Conservation (phyloP, 202 grass and related monocot species). For the Zoysia matrella region DNA sequence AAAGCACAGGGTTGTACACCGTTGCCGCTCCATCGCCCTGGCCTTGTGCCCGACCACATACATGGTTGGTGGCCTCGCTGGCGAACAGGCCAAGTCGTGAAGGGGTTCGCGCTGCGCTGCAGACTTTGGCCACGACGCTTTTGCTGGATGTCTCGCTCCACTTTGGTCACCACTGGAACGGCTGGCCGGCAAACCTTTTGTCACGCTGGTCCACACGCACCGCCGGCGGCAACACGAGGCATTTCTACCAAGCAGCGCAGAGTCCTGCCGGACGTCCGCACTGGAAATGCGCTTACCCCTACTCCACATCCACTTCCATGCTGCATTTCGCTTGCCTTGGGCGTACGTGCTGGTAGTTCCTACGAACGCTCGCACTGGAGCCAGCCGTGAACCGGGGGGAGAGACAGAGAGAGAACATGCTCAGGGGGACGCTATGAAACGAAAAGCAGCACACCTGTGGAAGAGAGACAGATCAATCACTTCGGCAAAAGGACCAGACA, state of each 20-base stretch:
- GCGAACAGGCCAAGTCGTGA: constrained; percentile 43
- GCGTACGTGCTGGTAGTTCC: background rate
- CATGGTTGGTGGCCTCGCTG: constrained; percentile 37
- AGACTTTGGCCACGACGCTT: constrained; percentile 25
- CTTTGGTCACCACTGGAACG: background rate
- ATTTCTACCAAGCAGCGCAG: background rate
- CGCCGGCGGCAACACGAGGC: background rate
- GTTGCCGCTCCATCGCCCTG: constrained; percentile 7
- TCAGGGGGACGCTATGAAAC: background rate
- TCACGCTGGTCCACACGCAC: constrained; percentile 13
- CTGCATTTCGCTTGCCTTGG: background rate
- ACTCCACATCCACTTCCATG: background rate
- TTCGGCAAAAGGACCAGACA: background rate
- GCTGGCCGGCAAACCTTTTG: background rate
- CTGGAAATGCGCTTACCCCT: background rate
- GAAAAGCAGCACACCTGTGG: background rate
- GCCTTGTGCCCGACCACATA: background rate
- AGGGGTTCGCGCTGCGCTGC: background rate
- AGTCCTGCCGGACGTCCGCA: too few species aligned
- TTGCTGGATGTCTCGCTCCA: constrained; percentile 5
- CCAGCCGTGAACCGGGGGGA: background rate
- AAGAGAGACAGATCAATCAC: constrained; percentile 5
- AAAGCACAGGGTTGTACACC: background rate
- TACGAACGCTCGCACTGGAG: background rate
- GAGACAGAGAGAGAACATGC: background rate